These are phyloP conservation scores for Blastomyces parvus DNA, from an alignment of 2,329 filamentous ascomycete genomes.

Conservation along the genomic window DNA sequence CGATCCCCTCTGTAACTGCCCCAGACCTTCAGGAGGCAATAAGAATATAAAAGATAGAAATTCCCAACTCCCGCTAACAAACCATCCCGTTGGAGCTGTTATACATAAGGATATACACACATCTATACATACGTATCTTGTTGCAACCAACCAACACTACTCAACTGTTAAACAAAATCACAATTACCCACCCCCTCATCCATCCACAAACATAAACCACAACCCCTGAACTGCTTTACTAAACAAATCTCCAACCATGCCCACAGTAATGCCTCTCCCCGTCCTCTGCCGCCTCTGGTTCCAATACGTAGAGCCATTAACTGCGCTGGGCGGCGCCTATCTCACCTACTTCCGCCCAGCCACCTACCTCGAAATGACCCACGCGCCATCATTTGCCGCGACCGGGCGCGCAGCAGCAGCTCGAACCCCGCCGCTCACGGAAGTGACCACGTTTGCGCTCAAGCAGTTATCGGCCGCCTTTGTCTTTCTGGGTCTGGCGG, in stretches of 20 bases:
- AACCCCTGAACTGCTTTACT: too few relatives aligned
- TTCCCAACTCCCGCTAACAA: too few relatives aligned
- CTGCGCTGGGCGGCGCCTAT: neutral
- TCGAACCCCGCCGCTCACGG: too few relatives aligned
- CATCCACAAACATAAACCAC: neutral
- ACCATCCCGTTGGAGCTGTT: too few relatives aligned
- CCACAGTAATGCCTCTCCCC: neutral
- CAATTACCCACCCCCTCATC: too few relatives aligned
- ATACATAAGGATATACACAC: too few relatives aligned
- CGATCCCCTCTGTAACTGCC: too few relatives aligned
- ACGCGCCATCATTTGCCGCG: neutral
- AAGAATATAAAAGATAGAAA: too few relatives aligned
- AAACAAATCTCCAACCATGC: neutral
- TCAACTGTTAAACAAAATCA: too few relatives aligned
- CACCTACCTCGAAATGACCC: slow-evolving; percentile 1
- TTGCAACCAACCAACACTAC: too few relatives aligned
- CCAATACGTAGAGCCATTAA: slow-evolving; percentile 1
- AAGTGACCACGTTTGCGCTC: neutral
- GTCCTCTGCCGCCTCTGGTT: neutral
- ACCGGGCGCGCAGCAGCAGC: neutral
- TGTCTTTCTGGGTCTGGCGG: neutral
- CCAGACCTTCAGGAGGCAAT: too few relatives aligned
- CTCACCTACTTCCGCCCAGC: slow-evolving; percentile 1
- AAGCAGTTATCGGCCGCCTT: neutral
- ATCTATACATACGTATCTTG: too few relatives aligned